These are phyloP conservation scores for Coemansia sp. DNA, from an alignment of 192 early-diverging fungal species.

Conservation along the genomic window DNA sequence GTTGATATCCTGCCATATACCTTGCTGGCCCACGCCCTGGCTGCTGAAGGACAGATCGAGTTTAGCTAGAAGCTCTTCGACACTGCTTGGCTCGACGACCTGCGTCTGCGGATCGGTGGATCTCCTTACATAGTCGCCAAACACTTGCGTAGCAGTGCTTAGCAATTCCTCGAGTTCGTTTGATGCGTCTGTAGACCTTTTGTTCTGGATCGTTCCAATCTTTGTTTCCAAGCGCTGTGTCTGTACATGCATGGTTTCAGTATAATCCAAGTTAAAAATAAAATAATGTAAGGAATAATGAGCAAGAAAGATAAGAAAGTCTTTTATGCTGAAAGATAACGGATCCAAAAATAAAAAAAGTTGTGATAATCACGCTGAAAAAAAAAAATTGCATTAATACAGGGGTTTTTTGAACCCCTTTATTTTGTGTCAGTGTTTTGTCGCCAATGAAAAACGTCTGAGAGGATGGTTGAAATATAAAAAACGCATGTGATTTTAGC, in stretches of 20 bases:
- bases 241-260: too few species aligned
- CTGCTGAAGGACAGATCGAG: conserved; percentile 11
- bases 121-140: conserved; percentile 23
- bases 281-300: background rate
- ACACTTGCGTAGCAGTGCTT: conserved; percentile 15
- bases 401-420: background rate
- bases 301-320: background rate
- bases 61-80: background rate
- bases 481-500: background rate
- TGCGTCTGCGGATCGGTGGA: background rate
- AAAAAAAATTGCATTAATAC: background rate
- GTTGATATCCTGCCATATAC: conserved; percentile 45
- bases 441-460: too few species aligned
- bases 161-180: conserved; percentile 33
- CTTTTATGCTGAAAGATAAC: too few species aligned
- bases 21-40: conserved; percentile 6
- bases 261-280: background rate
- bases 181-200: background rate
- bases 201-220: background rate
- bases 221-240: background rate
- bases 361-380: background rate
- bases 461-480: too few species aligned
- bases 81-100: background rate
- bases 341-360: background rate
- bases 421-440: background rate